Evolutionary conservation across 73 alveolate species (phyloP).

Genomic region (Chromera velia): DNA sequence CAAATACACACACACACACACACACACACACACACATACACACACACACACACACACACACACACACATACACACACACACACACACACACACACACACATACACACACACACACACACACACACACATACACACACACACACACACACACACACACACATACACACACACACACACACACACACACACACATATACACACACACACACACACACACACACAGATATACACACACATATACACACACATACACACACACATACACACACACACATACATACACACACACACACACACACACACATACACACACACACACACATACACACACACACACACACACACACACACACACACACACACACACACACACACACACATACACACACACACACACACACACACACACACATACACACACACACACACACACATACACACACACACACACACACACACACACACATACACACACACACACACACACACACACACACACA

Average conservation of each 20-base stretch:
- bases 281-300: slow-evolving; percentile 20
- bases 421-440: slow-evolving; percentile 17
- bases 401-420: slow-evolving; percentile 19
- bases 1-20: slow-evolving; percentile 4
- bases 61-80: slow-evolving; percentile 2
- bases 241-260: slow-evolving; percentile 20
- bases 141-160: slow-evolving; percentile 20
- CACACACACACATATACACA: slow-evolving; percentile 10
- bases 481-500: slow-evolving; percentile 1
- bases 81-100: slow-evolving; percentile 5
- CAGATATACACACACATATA: slow-evolving; percentile 1
- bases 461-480: slow-evolving; percentile 14
- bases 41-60: slow-evolving; percentile 1
- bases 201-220: slow-evolving; percentile 10
- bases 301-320: slow-evolving; percentile 18
- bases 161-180: slow-evolving; percentile 19
- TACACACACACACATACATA: slow-evolving; percentile 15
- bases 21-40: slow-evolving; percentile 1
- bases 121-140: slow-evolving; percentile 17
- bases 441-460: slow-evolving; percentile 15
- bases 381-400: slow-evolving; percentile 15
- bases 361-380: slow-evolving; percentile 18
- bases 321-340: slow-evolving; percentile 19
- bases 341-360: slow-evolving; percentile 18
- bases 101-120: slow-evolving; percentile 12